A percentile compares a stretch with the other conserved stretches of the same genome.
phyloP scores from a whole-genome alignment of 2,329 filamentous ascomycete genomes.

The Cryphonectria carpinicola region DNA sequence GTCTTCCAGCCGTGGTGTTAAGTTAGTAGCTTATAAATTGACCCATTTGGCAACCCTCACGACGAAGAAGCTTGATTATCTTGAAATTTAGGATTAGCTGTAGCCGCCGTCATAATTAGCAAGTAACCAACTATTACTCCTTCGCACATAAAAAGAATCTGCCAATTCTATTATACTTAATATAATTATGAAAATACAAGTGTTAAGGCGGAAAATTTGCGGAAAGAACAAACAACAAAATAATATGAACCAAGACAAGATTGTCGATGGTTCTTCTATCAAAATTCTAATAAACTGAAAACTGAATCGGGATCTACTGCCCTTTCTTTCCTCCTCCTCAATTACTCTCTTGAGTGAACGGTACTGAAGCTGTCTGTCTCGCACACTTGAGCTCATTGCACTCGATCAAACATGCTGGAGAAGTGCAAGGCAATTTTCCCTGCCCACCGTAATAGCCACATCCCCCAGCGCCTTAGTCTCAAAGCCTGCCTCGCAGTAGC shows the following conservation, averaged over 20 bases:
- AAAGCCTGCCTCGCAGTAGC: constrained; percentile 28
- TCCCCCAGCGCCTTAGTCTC: constrained; percentile 23
- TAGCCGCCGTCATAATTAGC: neutral
- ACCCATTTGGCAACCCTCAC: neutral
- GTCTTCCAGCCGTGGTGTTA: neutral
- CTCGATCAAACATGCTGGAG: constrained; percentile 13
- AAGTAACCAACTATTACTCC: neutral
- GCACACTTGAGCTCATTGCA: neutral
- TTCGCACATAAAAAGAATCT: neutral
- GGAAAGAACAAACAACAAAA: neutral
- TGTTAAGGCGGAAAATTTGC: neutral
- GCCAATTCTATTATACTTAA: neutral
- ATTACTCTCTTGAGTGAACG: neutral
- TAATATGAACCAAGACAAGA: neutral
- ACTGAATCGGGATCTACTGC: neutral
- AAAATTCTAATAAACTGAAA: neutral
- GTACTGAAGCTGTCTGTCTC: neutral
- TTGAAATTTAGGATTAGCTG: neutral
- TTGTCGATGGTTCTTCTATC: neutral
- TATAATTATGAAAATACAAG: neutral
- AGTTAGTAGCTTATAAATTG: neutral
- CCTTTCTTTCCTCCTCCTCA: neutral
- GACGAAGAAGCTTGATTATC: too few species aligned
- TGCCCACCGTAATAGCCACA: constrained; percentile 26
- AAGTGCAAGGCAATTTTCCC: constrained; percentile 25